Evolutionary conservation across 1,139 yeast species (phyloP).

Genomic region (Komagataea norvegica): DNA sequence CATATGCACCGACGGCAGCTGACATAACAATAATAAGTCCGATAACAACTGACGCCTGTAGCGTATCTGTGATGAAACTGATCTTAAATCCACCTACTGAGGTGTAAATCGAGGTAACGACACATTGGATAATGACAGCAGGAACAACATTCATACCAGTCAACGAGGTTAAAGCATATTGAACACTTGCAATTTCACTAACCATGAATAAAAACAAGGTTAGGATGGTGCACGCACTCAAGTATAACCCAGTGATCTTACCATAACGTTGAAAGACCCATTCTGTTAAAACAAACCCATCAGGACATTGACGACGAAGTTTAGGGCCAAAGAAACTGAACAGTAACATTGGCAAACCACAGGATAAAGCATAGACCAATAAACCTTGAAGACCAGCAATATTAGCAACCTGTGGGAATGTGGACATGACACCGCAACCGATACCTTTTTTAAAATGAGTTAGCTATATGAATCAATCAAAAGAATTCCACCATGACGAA

Average conservation of each 20-base stretch:
- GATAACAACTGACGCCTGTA: constrained; percentile 77
- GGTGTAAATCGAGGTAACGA: constrained; percentile 82
- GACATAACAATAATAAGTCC: constrained; percentile 65
- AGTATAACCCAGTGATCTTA: constrained; percentile 59
- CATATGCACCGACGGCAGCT: constrained; percentile 75
- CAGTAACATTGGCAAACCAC: constrained; percentile 77
- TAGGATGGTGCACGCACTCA: constrained; percentile 77
- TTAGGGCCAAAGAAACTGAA: constrained; percentile 82
- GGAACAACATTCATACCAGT: constrained; percentile 80
- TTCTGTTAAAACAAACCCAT: constrained; percentile 90
- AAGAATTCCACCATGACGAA: constrained; percentile 1
- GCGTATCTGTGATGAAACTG: constrained; percentile 81
- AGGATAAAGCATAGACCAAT: constrained; percentile 74
- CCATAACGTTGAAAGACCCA: constrained; percentile 90
- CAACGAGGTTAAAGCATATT: constrained; percentile 68
- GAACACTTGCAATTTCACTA: constrained; percentile 78
- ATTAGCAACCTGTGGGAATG: constrained; percentile 84
- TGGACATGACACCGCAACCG: constrained; percentile 87
- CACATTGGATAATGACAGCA: constrained; percentile 81
- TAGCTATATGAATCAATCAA: no score
- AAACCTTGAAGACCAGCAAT: constrained; percentile 85
- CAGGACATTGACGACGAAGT: constrained; percentile 74
- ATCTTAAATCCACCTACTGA: constrained; percentile 87
- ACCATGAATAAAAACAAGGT: constrained; percentile 88
- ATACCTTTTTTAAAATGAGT: constrained; percentile 44